A percentile compares a stretch with the other conserved stretches of the same genome.
phyloP scores from a whole-genome alignment of 2,329 filamentous ascomycete species.

The Fusarium dimerum region DNA sequence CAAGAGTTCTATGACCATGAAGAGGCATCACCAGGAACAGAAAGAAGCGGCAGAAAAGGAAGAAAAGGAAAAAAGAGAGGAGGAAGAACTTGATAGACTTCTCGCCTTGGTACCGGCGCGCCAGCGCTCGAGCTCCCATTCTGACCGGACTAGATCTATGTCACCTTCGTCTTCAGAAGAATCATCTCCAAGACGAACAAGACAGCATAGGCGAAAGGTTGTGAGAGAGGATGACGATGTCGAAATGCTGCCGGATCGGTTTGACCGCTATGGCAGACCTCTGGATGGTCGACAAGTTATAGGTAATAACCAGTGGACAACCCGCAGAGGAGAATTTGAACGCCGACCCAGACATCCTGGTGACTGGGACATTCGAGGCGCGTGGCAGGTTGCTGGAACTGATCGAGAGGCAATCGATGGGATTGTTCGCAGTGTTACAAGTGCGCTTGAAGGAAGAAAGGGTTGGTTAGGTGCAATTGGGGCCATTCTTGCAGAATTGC shows the following conservation, averaged over 20 bases:
- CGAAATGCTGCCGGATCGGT: conserved; percentile 49
- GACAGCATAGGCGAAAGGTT: conserved; percentile 16
- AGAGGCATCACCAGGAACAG: conserved; percentile 41
- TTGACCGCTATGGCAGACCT: conserved; percentile 46
- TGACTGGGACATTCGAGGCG: conserved; percentile 40
- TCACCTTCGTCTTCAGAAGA: conserved; percentile 38
- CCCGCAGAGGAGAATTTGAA: conserved; percentile 45
- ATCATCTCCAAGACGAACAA: conserved; percentile 23
- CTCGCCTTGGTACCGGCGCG: conserved; percentile 19
- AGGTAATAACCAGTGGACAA: conserved; percentile 31
- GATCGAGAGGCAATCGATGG: conserved; percentile 43
- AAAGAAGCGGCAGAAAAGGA: conserved; percentile 27
- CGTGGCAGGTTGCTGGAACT: conserved; percentile 48
- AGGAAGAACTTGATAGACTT: conserved; percentile 18
- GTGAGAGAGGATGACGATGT: conserved; percentile 38
- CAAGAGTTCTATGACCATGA: conserved; percentile 48
- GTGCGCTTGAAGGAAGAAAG: conserved; percentile 31
- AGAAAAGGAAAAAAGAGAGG: conserved; percentile 18
- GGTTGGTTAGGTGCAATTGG: conserved; percentile 35
- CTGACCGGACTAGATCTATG: conserved; percentile 20
- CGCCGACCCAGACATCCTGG: conserved; percentile 35
- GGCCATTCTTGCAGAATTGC: conserved; percentile 30
- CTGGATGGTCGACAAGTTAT: conserved; percentile 31
- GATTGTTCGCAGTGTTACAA: conserved; percentile 28
- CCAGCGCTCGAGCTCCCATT: conserved; percentile 2